Evolutionary conservation across 257 asterid species (phyloP), one percentile per base, ranked within the genome.

Genomic region (Scutellaria minor): DNA sequence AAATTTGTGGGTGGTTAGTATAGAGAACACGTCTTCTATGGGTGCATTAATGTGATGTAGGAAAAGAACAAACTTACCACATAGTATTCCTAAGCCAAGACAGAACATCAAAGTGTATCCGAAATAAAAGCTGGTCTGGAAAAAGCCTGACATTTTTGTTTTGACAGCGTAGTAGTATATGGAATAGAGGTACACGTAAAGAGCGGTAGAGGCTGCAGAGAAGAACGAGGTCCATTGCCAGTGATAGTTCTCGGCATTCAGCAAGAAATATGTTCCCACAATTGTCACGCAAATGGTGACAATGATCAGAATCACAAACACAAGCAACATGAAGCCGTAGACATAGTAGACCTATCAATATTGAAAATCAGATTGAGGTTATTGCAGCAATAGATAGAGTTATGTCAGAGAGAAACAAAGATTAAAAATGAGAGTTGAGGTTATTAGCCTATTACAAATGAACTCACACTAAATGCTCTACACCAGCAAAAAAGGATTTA

Each of bases 211-310:
- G 18, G 96, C 93, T 70, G 97, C 97, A 18, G 97, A 86, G 74
- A 82, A 85, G 82, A 90, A 90, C 8, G 97, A 86, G 45, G 97
- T 90, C 95, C 97, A 90, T 20, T 87, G 96, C 97, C 97, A 90
- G 69, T 90, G 91, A 76, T 90, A 86, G 79, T 90, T 88, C 85
- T 90, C 97, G 3, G 96, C 95, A 77, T 88, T 90, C 81, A 90
- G 86, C 85, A 90, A 75, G 93, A 90, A 90, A 81, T 90, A 90
- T n/a, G 97, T 85, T 48, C 97, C 96, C 69, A 90, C 97, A 40
- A 90, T 90, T 18, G 95, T 90, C 68, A 90, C 97, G 42, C 97
- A 90, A n/a, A 90, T 79, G 12, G 97, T 86, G 73, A 90, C 96
- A 44, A 90, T 88, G 78, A 90, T 86, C 66, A 90, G 85, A 77